Percentiles rank a stretch among this genome's conserved stretches.
Conservation (phyloP, 139 green algal genomes). For the Chlamydomonas sp. region DNA sequence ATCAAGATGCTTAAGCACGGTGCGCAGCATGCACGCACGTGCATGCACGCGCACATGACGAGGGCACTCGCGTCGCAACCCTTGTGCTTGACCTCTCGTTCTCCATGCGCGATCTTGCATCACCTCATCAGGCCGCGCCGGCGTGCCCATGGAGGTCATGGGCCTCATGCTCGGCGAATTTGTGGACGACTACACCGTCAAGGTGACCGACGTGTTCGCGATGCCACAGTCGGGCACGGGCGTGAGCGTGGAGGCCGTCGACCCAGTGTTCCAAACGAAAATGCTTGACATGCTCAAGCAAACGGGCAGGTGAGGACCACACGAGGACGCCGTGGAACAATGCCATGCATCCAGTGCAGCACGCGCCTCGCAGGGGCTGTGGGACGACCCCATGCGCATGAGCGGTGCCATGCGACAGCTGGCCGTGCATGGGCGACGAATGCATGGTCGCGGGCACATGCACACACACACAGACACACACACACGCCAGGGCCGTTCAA, state of each 20-base stretch:
- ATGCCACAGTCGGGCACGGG: constrained; percentile 98
- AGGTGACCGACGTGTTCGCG: constrained; percentile 97
- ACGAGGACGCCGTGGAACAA: too few relatives aligned
- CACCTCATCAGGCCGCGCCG: constrained; percentile 70
- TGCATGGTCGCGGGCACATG: too few relatives aligned
- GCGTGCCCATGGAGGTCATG: constrained; percentile 99
- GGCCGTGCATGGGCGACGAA: too few relatives aligned
- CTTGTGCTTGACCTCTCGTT: not conserved
- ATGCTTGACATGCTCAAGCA: constrained; percentile 99
- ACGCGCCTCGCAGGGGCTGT: too few relatives aligned
- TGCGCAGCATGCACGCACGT: too few relatives aligned
- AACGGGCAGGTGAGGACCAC: constrained; percentile 75
- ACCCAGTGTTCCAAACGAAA: constrained; percentile 98
- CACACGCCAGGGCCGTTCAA: too few relatives aligned
- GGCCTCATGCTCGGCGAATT: constrained; percentile 99
- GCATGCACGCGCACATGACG: too few relatives aligned
- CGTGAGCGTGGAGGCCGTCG: constrained; percentile 95
- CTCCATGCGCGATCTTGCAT: not conserved
- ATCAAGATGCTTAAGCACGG: constrained; percentile 99
- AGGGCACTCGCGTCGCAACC: constrained; percentile 5
- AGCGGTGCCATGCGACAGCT: too few relatives aligned
- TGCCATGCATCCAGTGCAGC: too few relatives aligned
- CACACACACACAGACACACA: too few relatives aligned
- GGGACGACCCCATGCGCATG: too few relatives aligned
- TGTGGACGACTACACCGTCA: constrained; percentile 98